Base-by-base conservation (phyloP, 805 yeast species). In the Wickerhamomyces silvicola region DNA sequence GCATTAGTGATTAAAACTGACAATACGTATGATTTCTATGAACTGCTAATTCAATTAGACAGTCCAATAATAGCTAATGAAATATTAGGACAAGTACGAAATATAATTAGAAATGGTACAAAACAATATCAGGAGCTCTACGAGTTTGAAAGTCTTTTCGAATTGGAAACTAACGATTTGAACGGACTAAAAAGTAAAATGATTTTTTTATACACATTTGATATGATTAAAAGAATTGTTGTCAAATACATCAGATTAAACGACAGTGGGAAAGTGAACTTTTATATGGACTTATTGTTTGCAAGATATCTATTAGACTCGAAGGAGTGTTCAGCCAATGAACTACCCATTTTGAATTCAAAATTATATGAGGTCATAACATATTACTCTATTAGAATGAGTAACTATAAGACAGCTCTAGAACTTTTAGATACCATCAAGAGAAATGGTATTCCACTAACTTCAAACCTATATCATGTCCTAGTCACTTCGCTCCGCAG, bases 291-390 rank as follows among this genome's bases (percentile, higher is more conserved):
- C 10, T 24, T 36, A 1, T 18, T 44, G 7, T 16, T 40, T 15
- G 12, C 32, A 2, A 40, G 33, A 26, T 31, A 31, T 15, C 22
- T 22, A n/a, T n/a, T n/a, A n/a, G 35, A 30, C 7, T 18, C 22
- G 7, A 28, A 21, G 15, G 22, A 21, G n/a, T 3, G 22, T 15
- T 13, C 22, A 29, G 14, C 29, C 13, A n/a, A 14, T 2, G 18
- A 12, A 7, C 7, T 13, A 24, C 16, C 10, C 19, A 10, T 27
- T 17, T 3, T 27, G 12, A 15, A 22, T 5, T 10, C 30, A 5
- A 28, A 33, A 15, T 25, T 47, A 10, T 47, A 47, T 22, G 47
- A 42, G 23, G 30, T 38, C 18, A 33, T 46, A 11, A 36, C 39
- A n/a, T 44, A 37, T 31, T 40, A 34, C 13, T 32, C 48, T 2